A percentile compares a stretch with the other conserved stretches of the same genome.
Evolutionary conservation across 2,329 filamentous ascomycete genomes (phyloP).

Genomic region (Parafenestella ontariensis): DNA sequence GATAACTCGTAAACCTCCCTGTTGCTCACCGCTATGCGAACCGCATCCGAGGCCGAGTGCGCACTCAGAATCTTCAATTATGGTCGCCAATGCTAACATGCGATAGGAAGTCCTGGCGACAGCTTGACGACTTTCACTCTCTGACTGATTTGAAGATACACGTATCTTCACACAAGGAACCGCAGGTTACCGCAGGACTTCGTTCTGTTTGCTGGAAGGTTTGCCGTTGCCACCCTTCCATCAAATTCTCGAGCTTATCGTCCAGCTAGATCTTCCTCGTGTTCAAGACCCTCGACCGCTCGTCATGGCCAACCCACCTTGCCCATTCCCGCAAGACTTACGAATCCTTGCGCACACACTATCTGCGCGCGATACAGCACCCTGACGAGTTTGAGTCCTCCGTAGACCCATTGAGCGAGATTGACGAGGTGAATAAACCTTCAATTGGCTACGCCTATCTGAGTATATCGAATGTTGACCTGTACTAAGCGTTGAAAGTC

Average conservation of each 20-base stretch:
- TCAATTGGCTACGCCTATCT: constrained; percentile 18
- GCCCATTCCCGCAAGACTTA: constrained; percentile 77
- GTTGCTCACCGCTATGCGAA: constrained; percentile 35
- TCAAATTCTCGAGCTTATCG: constrained; percentile 5
- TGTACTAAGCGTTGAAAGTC: constrained; percentile 69
- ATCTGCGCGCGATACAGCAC: constrained; percentile 82
- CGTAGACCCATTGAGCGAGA: constrained; percentile 85
- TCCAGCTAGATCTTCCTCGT: constrained; percentile 76
- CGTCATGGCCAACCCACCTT: constrained; percentile 73
- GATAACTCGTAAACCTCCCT: constrained; percentile 11
- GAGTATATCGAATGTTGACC: constrained; percentile 49
- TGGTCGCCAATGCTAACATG: constrained; percentile 17
- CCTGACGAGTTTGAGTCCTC: constrained; percentile 79
- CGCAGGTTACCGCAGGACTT: constrained; percentile 65
- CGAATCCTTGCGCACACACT: constrained; percentile 72
- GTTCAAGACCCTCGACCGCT: constrained; percentile 70
- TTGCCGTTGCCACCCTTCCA: constrained; percentile 12
- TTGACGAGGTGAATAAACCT: constrained; percentile 64
- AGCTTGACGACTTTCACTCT: constrained; percentile 47
- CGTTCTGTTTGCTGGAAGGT: constrained; percentile 95
- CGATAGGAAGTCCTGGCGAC: constrained; percentile 44
- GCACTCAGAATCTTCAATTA: constrained; percentile 6
- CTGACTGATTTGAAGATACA: constrained; percentile 48
- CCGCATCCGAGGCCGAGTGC: constrained; percentile 43
- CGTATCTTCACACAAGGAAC: constrained; percentile 45